Percentiles rank a stretch among this genome's conserved stretches.
Conservation (phyloP, 371 early-diverging fungal species). For the Parasitella parasitica region DNA sequence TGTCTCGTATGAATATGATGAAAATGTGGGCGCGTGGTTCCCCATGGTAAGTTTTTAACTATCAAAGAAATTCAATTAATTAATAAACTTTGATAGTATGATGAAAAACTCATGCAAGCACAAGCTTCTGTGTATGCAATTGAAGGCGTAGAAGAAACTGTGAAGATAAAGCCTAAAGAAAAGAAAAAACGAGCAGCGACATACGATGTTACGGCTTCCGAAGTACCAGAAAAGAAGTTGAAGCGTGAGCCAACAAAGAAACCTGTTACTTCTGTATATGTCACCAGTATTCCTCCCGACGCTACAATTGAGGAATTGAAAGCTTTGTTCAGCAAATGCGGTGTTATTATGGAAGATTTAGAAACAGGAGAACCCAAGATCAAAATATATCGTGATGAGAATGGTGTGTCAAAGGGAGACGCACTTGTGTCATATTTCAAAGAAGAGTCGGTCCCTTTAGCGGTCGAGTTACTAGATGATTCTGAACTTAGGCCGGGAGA, state of each 20-base stretch:
- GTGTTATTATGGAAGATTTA: conserved; percentile 87
- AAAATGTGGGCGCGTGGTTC: conserved; percentile 82
- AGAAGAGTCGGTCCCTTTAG: conserved; percentile 85
- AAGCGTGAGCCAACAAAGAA: conserved; percentile 54
- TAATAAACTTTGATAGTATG: conserved; percentile 50
- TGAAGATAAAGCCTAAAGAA: conserved; percentile 20
- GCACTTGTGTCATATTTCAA: conserved; percentile 89
- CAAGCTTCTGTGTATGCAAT: conserved; percentile 83
- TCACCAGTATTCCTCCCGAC: conserved; percentile 86
- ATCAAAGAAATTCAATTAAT: not conserved
- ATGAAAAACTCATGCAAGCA: conserved; percentile 69
- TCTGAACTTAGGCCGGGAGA: conserved; percentile 72
- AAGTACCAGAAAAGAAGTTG: conserved; percentile 41
- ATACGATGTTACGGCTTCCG: conserved; percentile 21
- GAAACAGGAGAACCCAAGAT: conserved; percentile 80
- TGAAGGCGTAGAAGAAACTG: conserved; percentile 57
- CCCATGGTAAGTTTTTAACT: conserved; percentile 67
- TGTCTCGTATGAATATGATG: conserved; percentile 83
- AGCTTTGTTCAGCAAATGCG: conserved; percentile 82
- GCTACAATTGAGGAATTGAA: conserved; percentile 76
- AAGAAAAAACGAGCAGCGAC: conserved; percentile 45
- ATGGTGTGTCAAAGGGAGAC: conserved; percentile 82
- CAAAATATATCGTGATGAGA: conserved; percentile 80
- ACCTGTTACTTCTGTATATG: conserved; percentile 80
- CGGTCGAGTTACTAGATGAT: conserved; percentile 85